These are phyloP conservation scores for Pythium volutum DNA, from an alignment of 352 stramenopile species.

Conservation along the genomic window DNA sequence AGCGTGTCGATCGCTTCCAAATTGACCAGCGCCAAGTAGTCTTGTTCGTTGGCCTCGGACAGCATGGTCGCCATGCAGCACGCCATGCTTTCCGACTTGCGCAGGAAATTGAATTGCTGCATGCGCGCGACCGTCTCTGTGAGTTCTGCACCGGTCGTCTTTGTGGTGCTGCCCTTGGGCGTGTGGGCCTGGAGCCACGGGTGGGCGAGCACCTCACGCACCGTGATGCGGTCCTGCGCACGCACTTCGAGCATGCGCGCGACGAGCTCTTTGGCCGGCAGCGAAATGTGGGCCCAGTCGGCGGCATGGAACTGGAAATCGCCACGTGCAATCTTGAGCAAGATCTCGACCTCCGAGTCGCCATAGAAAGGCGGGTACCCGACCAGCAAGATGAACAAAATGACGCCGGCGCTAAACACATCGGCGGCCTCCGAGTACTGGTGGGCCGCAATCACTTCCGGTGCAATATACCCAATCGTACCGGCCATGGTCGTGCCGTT, in stretches of 20 bases:
- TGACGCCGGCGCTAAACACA: conserved; percentile 80
- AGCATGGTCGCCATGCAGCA: conserved; percentile 62
- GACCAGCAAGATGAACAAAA: conserved; percentile 76
- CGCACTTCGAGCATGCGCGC: conserved; percentile 69
- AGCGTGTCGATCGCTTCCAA: conserved; percentile 57
- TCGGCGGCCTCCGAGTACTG: conserved; percentile 64
- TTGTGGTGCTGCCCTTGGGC: neutral
- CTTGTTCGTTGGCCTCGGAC: conserved; percentile 44
- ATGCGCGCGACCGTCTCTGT: conserved; percentile 45
- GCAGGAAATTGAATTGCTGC: conserved; percentile 76
- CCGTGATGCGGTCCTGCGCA: conserved; percentile 67
- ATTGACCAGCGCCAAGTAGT: conserved; percentile 56
- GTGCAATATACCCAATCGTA: conserved; percentile 78
- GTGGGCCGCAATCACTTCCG: conserved; percentile 68
- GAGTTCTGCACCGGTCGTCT: conserved; percentile 30
- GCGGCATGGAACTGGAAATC: conserved; percentile 67
- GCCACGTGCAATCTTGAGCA: conserved; percentile 72
- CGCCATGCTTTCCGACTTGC: conserved; percentile 77
- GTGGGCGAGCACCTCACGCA: conserved; percentile 59
- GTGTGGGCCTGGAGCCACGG: conserved; percentile 50
- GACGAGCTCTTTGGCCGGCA: conserved; percentile 60
- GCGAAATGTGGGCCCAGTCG: conserved; percentile 61
- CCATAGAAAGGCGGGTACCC: conserved; percentile 76
- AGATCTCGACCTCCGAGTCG: conserved; percentile 70
- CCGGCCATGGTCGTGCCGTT: conserved; percentile 66